phyloP scores from a whole-genome alignment of 1,284 basidiomycete species.

The Trichosporon inkin region DNA sequence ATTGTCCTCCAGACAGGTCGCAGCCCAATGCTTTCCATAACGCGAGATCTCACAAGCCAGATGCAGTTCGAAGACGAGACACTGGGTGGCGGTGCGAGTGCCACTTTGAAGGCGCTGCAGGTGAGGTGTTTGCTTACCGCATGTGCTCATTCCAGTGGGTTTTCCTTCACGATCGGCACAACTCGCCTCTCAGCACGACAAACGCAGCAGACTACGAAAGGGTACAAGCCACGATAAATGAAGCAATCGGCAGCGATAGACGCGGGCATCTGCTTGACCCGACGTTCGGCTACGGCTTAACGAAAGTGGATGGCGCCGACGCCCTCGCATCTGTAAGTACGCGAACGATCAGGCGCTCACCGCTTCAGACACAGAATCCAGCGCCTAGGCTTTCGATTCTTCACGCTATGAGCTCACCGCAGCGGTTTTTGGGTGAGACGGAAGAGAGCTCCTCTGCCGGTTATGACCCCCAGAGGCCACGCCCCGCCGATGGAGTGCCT shows the following conservation, averaged over 20 bases:
- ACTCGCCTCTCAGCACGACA: constrained; percentile 26
- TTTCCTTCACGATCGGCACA: constrained; percentile 28
- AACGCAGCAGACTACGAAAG: background rate
- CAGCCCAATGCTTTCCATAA: no score
- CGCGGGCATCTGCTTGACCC: background rate
- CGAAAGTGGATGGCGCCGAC: constrained; percentile 13
- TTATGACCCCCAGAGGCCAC: no score
- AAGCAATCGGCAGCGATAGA: background rate
- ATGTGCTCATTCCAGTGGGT: constrained; percentile 27
- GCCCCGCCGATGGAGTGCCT: no score
- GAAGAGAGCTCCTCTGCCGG: no score
- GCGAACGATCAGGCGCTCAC: background rate
- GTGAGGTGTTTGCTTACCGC: constrained; percentile 19
- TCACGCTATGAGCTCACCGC: constrained; percentile 14
- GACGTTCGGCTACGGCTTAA: background rate
- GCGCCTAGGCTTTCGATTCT: constrained; percentile 20
- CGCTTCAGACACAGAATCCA: constrained; percentile 13
- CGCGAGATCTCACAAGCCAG: background rate
- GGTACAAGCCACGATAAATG: background rate
- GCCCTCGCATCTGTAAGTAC: constrained; percentile 23
- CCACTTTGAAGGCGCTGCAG: constrained; percentile 33
- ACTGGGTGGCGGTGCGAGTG: constrained; percentile 29
- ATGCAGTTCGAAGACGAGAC: constrained; percentile 29
- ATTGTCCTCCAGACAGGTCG: no score
- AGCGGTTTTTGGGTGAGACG: constrained; percentile 4